Conservation (phyloP, 805 yeast genomes). For the Priceomyces carsonii region DNA sequence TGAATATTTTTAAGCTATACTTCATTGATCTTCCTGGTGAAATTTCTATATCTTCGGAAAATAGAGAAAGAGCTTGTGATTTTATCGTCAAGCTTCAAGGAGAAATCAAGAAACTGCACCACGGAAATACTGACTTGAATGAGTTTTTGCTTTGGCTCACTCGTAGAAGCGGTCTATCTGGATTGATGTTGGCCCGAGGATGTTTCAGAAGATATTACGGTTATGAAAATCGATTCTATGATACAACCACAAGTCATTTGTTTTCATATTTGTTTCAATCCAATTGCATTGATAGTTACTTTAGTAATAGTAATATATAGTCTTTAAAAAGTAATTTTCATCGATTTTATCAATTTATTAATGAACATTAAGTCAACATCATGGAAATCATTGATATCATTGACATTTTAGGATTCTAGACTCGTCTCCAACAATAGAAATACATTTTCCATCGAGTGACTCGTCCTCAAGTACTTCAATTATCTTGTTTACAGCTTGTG, state of each 20-base stretch:
- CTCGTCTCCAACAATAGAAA: conserved; percentile 12
- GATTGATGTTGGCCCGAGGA: conserved; percentile 10
- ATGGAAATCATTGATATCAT: no score
- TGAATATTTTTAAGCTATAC: conserved; percentile 10
- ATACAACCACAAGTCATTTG: conserved; percentile 3
- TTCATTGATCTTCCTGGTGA: conserved; percentile 11
- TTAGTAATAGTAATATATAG: no score
- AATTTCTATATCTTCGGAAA: not conserved
- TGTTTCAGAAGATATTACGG: conserved; percentile 13
- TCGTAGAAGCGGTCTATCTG: conserved; percentile 6
- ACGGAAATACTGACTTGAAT: conserved; percentile 6
- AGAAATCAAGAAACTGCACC: not conserved
- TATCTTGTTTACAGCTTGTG: conserved; percentile 27
- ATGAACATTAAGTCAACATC: no score
- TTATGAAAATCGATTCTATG: not conserved
- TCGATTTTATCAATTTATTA: no score
- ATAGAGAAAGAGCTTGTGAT: not conserved
- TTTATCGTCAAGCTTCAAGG: conserved; percentile 6
- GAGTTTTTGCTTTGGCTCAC: conserved; percentile 16
- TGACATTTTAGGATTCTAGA: no score
- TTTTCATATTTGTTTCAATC: no score
- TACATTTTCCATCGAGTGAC: conserved; percentile 30
- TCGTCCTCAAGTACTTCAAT: conserved; percentile 22
- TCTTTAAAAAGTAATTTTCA: no score
- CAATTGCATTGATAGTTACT: no score